Conservation (phyloP, 805 yeast genomes). For the Wickerhamiella allomyrinae region DNA sequence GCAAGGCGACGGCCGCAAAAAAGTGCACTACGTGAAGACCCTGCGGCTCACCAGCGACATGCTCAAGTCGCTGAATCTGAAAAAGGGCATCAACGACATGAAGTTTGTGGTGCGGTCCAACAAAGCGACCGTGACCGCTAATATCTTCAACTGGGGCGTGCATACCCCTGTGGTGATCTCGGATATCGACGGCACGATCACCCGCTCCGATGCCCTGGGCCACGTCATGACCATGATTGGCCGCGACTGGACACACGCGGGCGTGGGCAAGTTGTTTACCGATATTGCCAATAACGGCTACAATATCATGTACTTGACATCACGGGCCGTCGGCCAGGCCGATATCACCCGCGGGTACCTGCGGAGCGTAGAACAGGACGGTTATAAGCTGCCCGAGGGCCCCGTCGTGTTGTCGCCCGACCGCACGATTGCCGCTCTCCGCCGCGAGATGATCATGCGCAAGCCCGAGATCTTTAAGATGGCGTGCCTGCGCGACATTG, state of each 20-base stretch:
- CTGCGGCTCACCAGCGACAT: slow-evolving; percentile 85
- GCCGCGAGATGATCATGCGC: slow-evolving; percentile 79
- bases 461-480: slow-evolving; percentile 98
- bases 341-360: slow-evolving; percentile 81
- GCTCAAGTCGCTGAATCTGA: slow-evolving; percentile 54
- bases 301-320: slow-evolving; percentile 84
- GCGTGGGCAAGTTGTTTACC: slow-evolving; percentile 82
- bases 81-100: slow-evolving; percentile 65
- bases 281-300: slow-evolving; percentile 82
- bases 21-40: slow-evolving; percentile 57
- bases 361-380: slow-evolving; percentile 62
- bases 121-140: slow-evolving; percentile 57
- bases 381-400: slow-evolving; percentile 62
- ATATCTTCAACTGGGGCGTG: slow-evolving; percentile 70
- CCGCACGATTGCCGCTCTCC: slow-evolving; percentile 87
- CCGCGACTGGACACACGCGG: slow-evolving; percentile 94
- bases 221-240: slow-evolving; percentile 90
- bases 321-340: slow-evolving; percentile 90
- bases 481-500: slow-evolving; percentile 86
- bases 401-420: slow-evolving; percentile 95
- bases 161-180: slow-evolving; percentile 84
- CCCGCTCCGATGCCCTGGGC: slow-evolving; percentile 94
- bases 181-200: slow-evolving; percentile 95
- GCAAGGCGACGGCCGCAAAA: slow-evolving; percentile 1
- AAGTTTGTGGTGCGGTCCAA: slow-evolving; percentile 73